Base-by-base conservation (phyloP, 352 stramenopile species). In the Globisporangium radiosum region DNA sequence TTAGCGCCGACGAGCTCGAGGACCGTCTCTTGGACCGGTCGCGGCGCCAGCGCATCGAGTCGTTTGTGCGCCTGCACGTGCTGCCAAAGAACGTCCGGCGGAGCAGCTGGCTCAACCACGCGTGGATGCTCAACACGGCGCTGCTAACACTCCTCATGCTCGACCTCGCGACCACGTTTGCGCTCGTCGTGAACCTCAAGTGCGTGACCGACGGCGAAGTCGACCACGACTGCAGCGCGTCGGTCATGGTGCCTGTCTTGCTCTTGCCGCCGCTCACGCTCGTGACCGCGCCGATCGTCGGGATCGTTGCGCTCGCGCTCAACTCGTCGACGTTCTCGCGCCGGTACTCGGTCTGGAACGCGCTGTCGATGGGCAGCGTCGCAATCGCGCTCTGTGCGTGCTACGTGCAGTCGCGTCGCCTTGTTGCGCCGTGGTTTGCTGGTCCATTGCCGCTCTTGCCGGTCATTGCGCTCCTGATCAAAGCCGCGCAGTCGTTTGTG, bases 351-450 rank as follows among this genome's bases (percentile, higher is more conserved):
- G 72, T 89, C 13, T 93, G 83, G 83, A 93, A 93, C 58, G 70
- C 75, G 44, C 73, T 89, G 1, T 93, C 83, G n/a, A 88, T 90
- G 69, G 57, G 80, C 43, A 93, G 81, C 62, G 77, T 91, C 1
- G 72, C 57, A 5, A 81, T 93, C 48, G 81, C 78, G 48, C 85
- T 91, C 52, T 62, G 85, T 38, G 76, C 70, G 17, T 89, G 83
- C 45, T 73, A 87, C 40, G 60, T 72, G 14, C 71, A 90, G 59
- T 87, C 75, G 36, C 83, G 72, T 61, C 80, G 75, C 25, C 72
- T 92, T 39, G 80, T 92, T 6, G 83, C 83, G 9, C 83, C 80
- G n/a, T 92, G 82, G 78, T 90, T 92, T 66, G 83, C 83, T 4
- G 75, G 78, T 3, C 81, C 83, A 9, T 15, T 92, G 48, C 83